phyloP scores from a whole-genome alignment of 1,284 basidiomycete species.

The Omphalotus olearius region DNA sequence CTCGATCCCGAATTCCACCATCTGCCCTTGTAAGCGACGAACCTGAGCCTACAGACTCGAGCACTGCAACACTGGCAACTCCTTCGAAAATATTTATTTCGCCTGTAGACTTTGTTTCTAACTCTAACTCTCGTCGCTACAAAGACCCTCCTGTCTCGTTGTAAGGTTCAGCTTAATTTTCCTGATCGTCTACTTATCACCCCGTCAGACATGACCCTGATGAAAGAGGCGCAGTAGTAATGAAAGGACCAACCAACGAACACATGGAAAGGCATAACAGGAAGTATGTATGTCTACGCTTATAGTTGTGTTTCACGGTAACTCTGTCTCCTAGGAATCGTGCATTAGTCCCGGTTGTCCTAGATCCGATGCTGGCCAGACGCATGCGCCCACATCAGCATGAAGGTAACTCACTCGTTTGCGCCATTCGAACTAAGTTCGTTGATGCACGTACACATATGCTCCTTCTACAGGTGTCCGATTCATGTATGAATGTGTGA shows the following conservation, averaged over 20 bases:
- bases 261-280: conserved; percentile 70
- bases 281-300: conserved; percentile 43
- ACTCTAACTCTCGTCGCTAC: conserved; percentile 41
- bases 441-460: no score
- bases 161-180: conserved; percentile 32
- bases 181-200: conserved; percentile 19
- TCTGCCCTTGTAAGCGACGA: conserved; percentile 5
- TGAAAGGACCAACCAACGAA: conserved; percentile 74
- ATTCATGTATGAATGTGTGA: conserved; percentile 96
- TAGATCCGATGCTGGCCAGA: conserved; percentile 85
- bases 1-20: background rate
- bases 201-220: conserved; percentile 68
- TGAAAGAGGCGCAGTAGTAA: conserved; percentile 76
- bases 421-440: background rate
- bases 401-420: conserved; percentile 53
- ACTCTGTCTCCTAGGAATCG: conserved; percentile 36
- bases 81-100: conserved; percentile 43
- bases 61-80: background rate
- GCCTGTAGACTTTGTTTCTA: conserved; percentile 60
- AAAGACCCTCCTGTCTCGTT: conserved; percentile 45
- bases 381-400: conserved; percentile 87
- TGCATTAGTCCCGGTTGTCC: conserved; percentile 79
- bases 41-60: background rate
- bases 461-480: conserved; percentile 50
- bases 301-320: conserved; percentile 1